phyloP scores from a whole-genome alignment of 768 basidiomycete genomes.

The Trametes cingulata region DNA sequence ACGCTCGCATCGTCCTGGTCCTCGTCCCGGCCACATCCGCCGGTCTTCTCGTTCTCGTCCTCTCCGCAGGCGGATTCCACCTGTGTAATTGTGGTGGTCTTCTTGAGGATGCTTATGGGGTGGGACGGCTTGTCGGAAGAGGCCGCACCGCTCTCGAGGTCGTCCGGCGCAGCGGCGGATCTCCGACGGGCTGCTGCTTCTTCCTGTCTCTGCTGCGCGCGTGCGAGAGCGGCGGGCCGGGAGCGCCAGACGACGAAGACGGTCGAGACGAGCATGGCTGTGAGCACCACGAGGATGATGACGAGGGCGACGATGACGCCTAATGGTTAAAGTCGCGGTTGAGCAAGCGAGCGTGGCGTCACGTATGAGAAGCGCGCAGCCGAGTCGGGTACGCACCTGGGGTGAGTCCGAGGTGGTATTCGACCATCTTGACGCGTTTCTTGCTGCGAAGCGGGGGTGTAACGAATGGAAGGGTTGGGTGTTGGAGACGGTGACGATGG shows the following conservation, averaged over 20 bases:
- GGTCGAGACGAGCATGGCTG: slow-evolving; percentile 19
- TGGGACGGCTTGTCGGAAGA: not conserved
- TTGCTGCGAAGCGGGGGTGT: not conserved
- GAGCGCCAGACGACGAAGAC: slow-evolving; percentile 19
- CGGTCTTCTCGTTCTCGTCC: too few relatives aligned
- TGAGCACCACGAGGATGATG: slow-evolving; percentile 11
- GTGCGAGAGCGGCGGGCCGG: slow-evolving; percentile 10
- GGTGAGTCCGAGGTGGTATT: slow-evolving; percentile 18
- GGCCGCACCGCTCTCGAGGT: slow-evolving; percentile 8
- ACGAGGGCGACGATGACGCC: slow-evolving; percentile 19
- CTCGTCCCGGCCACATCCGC: not conserved
- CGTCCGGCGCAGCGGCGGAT: not conserved
- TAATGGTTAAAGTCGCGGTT: not conserved
- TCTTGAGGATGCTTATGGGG: slow-evolving; percentile 6
- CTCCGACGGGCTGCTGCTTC: not conserved
- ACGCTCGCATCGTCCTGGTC: not conserved
- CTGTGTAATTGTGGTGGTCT: not conserved
- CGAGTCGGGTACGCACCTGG: slow-evolving; percentile 3
- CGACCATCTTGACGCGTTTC: slow-evolving; percentile 6
- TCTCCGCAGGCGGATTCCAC: too few relatives aligned
- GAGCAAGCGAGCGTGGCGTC: too few relatives aligned
- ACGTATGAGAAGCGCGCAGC: not conserved
- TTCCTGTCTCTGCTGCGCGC: slow-evolving; percentile 1
- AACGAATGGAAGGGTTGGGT: not conserved
- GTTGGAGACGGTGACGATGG: not conserved